These are phyloP conservation scores for Corchorus olitorius DNA, from an alignment of 345 rosid species.

Conservation along the genomic window DNA sequence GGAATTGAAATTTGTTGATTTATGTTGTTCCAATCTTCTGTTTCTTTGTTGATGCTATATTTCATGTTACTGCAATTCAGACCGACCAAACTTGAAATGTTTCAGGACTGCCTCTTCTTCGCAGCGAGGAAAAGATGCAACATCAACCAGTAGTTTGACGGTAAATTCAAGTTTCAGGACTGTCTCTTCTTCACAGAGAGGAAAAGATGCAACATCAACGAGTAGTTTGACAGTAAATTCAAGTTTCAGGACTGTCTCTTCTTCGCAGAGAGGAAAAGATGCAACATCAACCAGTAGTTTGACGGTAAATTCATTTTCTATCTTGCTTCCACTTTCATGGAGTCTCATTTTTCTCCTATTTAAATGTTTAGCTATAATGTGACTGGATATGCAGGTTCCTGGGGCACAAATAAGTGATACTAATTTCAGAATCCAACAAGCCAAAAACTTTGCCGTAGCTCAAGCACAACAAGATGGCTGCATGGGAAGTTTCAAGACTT, in stretches of 20 bases:
- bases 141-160: background rate
- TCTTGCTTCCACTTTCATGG: background rate
- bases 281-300: background rate
- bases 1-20: background rate
- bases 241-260: constrained; percentile 22
- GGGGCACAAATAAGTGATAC: constrained; percentile 13
- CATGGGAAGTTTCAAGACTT: constrained; percentile 44
- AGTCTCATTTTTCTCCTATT: background rate
- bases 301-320: constrained; percentile 8
- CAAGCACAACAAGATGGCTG: constrained; percentile 60
- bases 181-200: constrained; percentile 15
- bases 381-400: constrained; percentile 21
- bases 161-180: constrained; percentile 21
- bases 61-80: background rate
- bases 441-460: constrained; percentile 43
- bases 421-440: constrained; percentile 35
- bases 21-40: background rate
- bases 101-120: constrained; percentile 22
- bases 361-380: background rate
- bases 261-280: constrained; percentile 16
- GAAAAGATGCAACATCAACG: constrained; percentile 14
- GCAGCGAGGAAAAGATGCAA: constrained; percentile 17
- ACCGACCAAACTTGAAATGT: background rate
- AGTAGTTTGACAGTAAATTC: no score
- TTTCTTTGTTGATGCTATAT: background rate